phyloP scores from a whole-genome alignment of 768 basidiomycete species.

The Boletus subcaerulescens region DNA sequence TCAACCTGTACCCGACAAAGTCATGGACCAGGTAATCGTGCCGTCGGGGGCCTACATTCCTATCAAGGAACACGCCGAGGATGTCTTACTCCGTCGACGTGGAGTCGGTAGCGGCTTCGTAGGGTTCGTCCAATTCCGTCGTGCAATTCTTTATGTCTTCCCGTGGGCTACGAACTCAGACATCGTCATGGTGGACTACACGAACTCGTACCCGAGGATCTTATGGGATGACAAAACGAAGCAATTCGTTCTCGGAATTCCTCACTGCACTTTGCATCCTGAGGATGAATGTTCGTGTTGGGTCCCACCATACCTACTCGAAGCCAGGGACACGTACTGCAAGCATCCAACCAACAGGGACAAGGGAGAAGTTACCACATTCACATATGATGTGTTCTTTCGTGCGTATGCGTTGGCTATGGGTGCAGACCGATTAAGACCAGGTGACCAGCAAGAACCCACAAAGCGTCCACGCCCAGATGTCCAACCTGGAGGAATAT shows the following conservation, averaged over 20 bases:
- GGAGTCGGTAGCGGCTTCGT: slow-evolving; percentile 10
- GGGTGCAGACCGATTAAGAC: slow-evolving; percentile 1
- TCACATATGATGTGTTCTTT: slow-evolving; percentile 4
- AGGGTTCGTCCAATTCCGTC: slow-evolving; percentile 10
- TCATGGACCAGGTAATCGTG: slow-evolving; percentile 11
- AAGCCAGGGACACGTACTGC: slow-evolving; percentile 8
- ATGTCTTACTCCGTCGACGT: slow-evolving; percentile 7
- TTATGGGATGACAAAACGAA: slow-evolving; percentile 12
- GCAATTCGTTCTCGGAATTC: slow-evolving; percentile 12
- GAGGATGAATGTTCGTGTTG: slow-evolving; percentile 13
- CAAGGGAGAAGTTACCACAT: background rate
- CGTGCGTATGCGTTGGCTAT: slow-evolving; percentile 11
- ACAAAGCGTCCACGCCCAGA: slow-evolving; percentile 1
- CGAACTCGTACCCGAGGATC: slow-evolving; percentile 11
- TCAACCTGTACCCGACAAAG: slow-evolving; percentile 6
- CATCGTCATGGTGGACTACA: slow-evolving; percentile 17
- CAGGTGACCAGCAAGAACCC: background rate
- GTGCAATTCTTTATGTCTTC: slow-evolving; percentile 4
- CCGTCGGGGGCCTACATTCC: slow-evolving; percentile 11
- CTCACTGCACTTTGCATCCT: slow-evolving; percentile 1
- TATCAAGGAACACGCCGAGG: slow-evolving; percentile 11
- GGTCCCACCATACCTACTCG: slow-evolving; percentile 6
- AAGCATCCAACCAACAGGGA: slow-evolving; percentile 3
- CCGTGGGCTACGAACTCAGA: slow-evolving; percentile 12
- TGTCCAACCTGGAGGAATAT: background rate